Conservation (phyloP, 2,329 filamentous ascomycete genomes). For the Lachnum nothofagi region DNA sequence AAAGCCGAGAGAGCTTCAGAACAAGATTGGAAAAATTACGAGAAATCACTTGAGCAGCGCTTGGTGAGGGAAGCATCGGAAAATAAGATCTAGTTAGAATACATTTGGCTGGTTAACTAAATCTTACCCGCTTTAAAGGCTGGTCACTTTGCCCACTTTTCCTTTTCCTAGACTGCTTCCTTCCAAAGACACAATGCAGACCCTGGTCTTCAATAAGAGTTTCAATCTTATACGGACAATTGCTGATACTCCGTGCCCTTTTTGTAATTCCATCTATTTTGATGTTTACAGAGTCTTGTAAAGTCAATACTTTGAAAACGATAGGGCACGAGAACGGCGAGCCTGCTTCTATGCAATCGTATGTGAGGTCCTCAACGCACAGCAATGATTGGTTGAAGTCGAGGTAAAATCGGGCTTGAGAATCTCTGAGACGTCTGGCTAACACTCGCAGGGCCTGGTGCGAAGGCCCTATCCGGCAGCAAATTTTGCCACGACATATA, state of each 20-base stretch:
- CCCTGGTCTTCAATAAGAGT: slow-evolving; percentile 28
- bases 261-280: slow-evolving; percentile 8
- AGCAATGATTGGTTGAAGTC: background rate
- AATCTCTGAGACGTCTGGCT: background rate
- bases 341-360: background rate
- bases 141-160: background rate
- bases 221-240: slow-evolving; percentile 9
- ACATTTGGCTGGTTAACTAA: background rate
- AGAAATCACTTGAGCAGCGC: background rate
- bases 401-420: background rate
- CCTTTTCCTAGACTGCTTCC: background rate
- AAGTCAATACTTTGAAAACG: background rate
- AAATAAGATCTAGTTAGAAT: background rate
- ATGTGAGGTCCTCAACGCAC: background rate
- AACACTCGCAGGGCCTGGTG: background rate
- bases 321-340: background rate
- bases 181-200: slow-evolving; percentile 4
- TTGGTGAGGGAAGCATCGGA: background rate
- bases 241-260: slow-evolving; percentile 9
- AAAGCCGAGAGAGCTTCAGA: background rate
- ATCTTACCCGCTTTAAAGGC: background rate
- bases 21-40: background rate
- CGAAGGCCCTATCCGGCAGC: background rate
- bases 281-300: background rate
- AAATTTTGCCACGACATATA: background rate